Base-by-base conservation (phyloP, 345 rosid genomes). In the Populus tremula region DNA sequence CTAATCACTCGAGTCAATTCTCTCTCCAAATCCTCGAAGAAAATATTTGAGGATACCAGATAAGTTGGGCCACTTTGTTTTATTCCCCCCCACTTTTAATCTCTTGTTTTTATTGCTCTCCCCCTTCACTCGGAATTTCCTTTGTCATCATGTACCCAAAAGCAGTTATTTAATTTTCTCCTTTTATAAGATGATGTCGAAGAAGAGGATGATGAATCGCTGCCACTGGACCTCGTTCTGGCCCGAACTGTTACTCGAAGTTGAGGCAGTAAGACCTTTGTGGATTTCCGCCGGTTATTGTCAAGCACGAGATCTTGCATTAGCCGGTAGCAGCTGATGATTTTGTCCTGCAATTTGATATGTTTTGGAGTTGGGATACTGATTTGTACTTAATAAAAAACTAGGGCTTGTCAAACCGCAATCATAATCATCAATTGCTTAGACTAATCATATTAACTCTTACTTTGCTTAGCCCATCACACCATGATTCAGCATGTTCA, bases 401-500 rank as follows among this genome's bases (percentile, higher is more conserved):
- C 35, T 23, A 39, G 2, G 54, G 65, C 69, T 64, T 27, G 36
- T 12, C 70, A 61, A 62, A 38, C 54, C 53, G 10, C n/a, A 73
- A 38, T 39, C 13, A 38, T 11, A 59, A 69, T 20, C 75, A 70
- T 68, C 17, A 16, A 2, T 33, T 3, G 8, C 21, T 66, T 35
- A 36, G 6, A 25, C 17, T 14, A 18, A 38, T 27, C 17, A 16
- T 39, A 59, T n/a, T 47, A 50, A 18, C 29, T 47, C 88, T 79
- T 91, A 95, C 99, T 82, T 93, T 93, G 90, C 91, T 87, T 76
- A 96, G 85, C 72, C 99, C 99, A 39, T 88, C 90, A 78, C 98
- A 96, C 99, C 98, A 96, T n/a, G 93, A 86, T 86, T 96, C 97
- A 29, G 94, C 97, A 63, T 82, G 85, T 59, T 92, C 97, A 1